Evolutionary conservation across 2,329 filamentous ascomycete genomes (phyloP).

Genomic region (Sclerotinia trifoliorum): DNA sequence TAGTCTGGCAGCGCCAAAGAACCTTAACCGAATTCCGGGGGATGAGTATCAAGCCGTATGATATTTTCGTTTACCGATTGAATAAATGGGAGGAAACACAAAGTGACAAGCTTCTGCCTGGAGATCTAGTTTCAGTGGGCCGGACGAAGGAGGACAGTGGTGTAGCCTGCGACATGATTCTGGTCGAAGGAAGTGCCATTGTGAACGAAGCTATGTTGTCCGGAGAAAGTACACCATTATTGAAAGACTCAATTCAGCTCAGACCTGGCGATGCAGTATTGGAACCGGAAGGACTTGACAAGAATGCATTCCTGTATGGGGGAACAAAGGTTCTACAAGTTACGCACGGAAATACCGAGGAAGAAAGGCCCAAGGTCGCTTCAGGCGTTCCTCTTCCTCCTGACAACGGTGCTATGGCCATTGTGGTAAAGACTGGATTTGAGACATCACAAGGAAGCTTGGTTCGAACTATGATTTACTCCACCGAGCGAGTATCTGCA

Average conservation of each 20-base stretch:
- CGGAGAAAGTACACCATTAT: constrained; percentile 91
- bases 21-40: constrained; percentile 95
- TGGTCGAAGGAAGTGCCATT: constrained; percentile 93
- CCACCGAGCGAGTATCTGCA: constrained; percentile 96
- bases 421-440: constrained; percentile 96
- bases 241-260: constrained; percentile 94
- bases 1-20: constrained; percentile 97
- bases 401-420: constrained; percentile 88
- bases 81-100: constrained; percentile 85
- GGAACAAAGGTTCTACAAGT: constrained; percentile 97
- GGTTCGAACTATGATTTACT: constrained; percentile 99
- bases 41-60: constrained; percentile 99
- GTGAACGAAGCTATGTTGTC: constrained; percentile 99
- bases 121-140: constrained; percentile 87
- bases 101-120: constrained; percentile 89
- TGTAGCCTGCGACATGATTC: constrained; percentile 93
- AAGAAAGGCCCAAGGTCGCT: constrained; percentile 67
- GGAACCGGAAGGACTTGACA: constrained; percentile 89
- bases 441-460: constrained; percentile 98
- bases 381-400: constrained; percentile 82
- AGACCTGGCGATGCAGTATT: constrained; percentile 77
- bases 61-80: constrained; percentile 84
- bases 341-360: constrained; percentile 78
- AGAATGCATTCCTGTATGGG: constrained; percentile 94
- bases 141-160: constrained; percentile 96